Conservation (phyloP, 352 stramenopile genomes). For the Globisporangium alternatum region DNA sequence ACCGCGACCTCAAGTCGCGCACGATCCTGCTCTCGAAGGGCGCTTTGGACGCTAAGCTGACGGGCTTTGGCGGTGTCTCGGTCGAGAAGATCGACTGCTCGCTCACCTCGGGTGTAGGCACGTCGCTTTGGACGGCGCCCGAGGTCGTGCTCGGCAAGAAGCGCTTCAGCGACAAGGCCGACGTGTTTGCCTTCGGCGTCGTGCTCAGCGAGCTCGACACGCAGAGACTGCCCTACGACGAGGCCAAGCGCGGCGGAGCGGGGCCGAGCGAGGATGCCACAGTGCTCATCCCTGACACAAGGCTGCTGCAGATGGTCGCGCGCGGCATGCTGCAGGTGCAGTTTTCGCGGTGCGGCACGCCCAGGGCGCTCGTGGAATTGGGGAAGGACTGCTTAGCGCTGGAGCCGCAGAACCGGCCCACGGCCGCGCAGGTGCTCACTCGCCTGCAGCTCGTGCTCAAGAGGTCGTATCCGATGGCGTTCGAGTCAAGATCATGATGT, state of each 20-base stretch:
- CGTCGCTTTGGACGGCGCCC: constrained; percentile 52
- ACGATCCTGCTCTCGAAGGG: constrained; percentile 37
- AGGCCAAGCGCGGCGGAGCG: constrained; percentile 14
- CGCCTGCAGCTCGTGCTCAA: constrained; percentile 29
- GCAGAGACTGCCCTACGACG: constrained; percentile 37
- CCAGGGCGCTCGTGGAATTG: constrained; percentile 22
- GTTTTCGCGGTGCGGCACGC: constrained; percentile 29
- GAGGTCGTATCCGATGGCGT: not conserved
- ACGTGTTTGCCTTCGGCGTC: constrained; percentile 55
- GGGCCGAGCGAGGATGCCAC: constrained; percentile 21
- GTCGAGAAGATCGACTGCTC: constrained; percentile 32
- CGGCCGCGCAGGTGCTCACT: constrained; percentile 30
- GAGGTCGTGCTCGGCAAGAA: constrained; percentile 45
- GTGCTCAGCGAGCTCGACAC: constrained; percentile 45
- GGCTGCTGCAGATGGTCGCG: constrained; percentile 39
- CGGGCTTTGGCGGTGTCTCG: constrained; percentile 51
- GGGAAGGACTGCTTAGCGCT: constrained; percentile 34
- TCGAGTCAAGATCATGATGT: not conserved
- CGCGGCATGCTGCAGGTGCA: constrained; percentile 29
- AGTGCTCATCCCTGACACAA: constrained; percentile 19
- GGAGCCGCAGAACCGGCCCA: constrained; percentile 31
- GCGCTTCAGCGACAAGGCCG: constrained; percentile 40
- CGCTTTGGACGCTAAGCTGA: constrained; percentile 46
- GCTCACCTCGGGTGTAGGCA: constrained; percentile 49
- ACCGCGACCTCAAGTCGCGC: constrained; percentile 50